These are phyloP conservation scores for Talaromyces trachyspermus DNA, from an alignment of 495 filamentous ascomycete genomes.

Conservation along the genomic window DNA sequence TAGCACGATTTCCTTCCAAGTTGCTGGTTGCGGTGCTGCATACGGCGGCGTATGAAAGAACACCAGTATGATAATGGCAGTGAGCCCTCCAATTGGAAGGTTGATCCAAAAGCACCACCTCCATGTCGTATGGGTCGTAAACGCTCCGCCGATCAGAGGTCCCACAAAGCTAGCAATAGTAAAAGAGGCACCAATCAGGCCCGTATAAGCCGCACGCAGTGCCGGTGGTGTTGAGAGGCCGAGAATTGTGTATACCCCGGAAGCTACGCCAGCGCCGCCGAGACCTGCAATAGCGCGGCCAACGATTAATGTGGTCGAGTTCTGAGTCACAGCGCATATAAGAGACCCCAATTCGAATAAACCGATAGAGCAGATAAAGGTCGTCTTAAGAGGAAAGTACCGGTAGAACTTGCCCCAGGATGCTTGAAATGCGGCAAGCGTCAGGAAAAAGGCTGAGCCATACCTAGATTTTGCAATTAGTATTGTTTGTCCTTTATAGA, in stretches of 20 bases:
- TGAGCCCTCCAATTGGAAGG: conserved; percentile 21
- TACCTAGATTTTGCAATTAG: too few species aligned
- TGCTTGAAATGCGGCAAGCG: conserved; percentile 36
- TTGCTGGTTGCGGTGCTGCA: conserved; percentile 11
- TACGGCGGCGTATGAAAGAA: conserved; percentile 13
- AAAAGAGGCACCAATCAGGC: too few species aligned
- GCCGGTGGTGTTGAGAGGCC: too few species aligned
- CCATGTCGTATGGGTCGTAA: conserved; percentile 52
- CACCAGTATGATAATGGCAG: conserved; percentile 14
- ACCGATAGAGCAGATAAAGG: conserved; percentile 51
- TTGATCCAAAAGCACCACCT: conserved; percentile 77
- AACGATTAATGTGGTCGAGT: conserved; percentile 56
- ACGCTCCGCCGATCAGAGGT: conserved; percentile 44
- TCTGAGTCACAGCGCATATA: conserved; percentile 61
- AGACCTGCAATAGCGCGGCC: conserved; percentile 69
- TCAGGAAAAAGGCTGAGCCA: conserved; percentile 59
- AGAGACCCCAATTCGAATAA: conserved; percentile 67
- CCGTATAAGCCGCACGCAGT: too few species aligned
- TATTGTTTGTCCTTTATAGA: too few species aligned
- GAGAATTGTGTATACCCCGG: conserved; percentile 65
- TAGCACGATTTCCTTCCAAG: conserved; percentile 23
- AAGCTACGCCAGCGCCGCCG: conserved; percentile 66
- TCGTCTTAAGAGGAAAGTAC: conserved; percentile 32
- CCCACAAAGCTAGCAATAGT: too few species aligned
- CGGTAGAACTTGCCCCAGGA: conserved; percentile 58